These are phyloP conservation scores for Phytophthora idaei DNA, from an alignment of 352 stramenopile species.

Conservation along the genomic window DNA sequence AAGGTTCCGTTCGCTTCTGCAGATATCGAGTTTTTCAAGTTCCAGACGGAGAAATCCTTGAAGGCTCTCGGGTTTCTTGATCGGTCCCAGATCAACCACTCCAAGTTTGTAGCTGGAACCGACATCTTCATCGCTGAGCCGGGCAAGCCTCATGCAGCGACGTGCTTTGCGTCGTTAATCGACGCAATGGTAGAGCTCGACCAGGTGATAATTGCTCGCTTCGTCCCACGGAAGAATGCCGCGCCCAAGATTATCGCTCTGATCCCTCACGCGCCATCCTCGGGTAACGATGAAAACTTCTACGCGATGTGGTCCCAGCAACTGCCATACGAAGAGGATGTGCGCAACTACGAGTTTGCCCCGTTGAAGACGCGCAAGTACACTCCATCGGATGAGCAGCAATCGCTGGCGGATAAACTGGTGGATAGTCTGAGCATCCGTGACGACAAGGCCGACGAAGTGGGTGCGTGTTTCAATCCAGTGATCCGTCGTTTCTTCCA, in stretches of 20 bases:
- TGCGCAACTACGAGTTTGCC: slow-evolving; percentile 81
- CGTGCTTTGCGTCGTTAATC: slow-evolving; percentile 66
- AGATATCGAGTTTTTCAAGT: slow-evolving; percentile 84
- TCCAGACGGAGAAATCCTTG: slow-evolving; percentile 77
- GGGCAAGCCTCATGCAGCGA: slow-evolving; percentile 62
- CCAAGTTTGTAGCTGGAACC: slow-evolving; percentile 66
- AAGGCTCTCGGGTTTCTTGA: slow-evolving; percentile 81
- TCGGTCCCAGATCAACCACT: slow-evolving; percentile 44
- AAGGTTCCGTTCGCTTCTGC: slow-evolving; percentile 83
- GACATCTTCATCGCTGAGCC: slow-evolving; percentile 84
- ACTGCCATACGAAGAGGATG: slow-evolving; percentile 81
- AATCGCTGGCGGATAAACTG: slow-evolving; percentile 64
- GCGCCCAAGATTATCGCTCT: slow-evolving; percentile 78
- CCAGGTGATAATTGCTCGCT: slow-evolving; percentile 77
- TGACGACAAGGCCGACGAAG: slow-evolving; percentile 61
- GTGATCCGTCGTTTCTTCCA: slow-evolving; percentile 78
- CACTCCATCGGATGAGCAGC: slow-evolving; percentile 59
- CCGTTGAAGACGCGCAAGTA: slow-evolving; percentile 61
- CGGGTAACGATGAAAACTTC: slow-evolving; percentile 45
- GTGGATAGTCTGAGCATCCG: slow-evolving; percentile 79
- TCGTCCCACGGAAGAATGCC: slow-evolving; percentile 78
- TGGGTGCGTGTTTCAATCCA: slow-evolving; percentile 73
- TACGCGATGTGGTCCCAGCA: slow-evolving; percentile 79
- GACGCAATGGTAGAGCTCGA: slow-evolving; percentile 67
- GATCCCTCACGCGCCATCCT: slow-evolving; percentile 55